These are phyloP conservation scores for Glaciozyma antarctica DNA, from an alignment of 768 basidiomycete species.

Conservation along the genomic window DNA sequence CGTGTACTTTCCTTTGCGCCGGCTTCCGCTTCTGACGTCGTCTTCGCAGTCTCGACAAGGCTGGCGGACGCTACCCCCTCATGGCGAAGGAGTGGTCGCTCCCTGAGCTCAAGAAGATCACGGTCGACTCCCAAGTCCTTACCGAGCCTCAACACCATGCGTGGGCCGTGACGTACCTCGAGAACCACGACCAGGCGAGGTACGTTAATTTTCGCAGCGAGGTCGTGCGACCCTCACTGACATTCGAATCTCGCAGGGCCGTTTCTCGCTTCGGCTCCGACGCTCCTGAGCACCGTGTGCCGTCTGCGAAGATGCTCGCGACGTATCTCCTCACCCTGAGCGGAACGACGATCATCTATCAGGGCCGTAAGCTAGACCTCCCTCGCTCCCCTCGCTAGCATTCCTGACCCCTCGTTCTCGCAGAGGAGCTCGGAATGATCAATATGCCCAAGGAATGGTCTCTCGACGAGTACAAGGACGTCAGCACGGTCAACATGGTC, in stretches of 20 bases:
- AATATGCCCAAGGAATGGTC: conserved; percentile 48
- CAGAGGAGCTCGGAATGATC: conserved; percentile 53
- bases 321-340: not conserved
- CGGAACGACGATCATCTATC: conserved; percentile 46
- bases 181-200: not conserved
- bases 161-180: not conserved
- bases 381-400: not conserved
- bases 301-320: conserved; percentile 55
- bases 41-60: not conserved
- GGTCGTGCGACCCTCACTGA: no score
- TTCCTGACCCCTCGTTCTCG: not conserved
- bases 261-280: not conserved
- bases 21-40: not conserved
- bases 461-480: conserved; percentile 44
- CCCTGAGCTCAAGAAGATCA: not conserved
- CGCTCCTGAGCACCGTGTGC: conserved; percentile 48
- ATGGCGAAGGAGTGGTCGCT: not conserved
- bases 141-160: not conserved
- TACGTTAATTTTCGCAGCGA: no score
- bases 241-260: not conserved
- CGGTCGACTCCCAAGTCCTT: not conserved
- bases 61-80: not conserved
- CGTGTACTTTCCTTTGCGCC: not conserved
- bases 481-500: not conserved
- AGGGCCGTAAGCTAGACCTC: conserved; percentile 37